Evolutionary conservation across 148 eudicot species (phyloP), one percentile per base, ranked within the genome.

Genomic region (Linanthus parryae): DNA sequence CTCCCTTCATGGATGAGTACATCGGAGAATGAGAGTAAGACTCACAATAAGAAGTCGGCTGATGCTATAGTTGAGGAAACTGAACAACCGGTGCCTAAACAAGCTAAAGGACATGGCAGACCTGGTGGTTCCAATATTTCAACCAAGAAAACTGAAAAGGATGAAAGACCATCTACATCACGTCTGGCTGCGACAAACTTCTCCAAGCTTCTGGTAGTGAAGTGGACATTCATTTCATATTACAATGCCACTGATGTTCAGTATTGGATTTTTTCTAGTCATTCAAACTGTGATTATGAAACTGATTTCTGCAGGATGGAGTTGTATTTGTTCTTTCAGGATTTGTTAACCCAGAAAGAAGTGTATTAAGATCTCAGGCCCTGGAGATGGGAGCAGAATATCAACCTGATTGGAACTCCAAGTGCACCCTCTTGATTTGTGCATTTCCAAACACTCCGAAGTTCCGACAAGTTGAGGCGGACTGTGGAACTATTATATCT

Each of bases 331-430:
- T 58, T 6, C 74, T 94, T 20, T 94, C 99, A 4, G 99, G 99
- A 21, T 82, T 92, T 81, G 91, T 92, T 38, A 87, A 92, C 72
- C 99, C 99, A 7, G 96, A 94, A 54, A 85, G 96, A 20, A 74
- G 88, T 56, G 70, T 45, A n/a, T 61, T 94, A 63, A 62, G 96
- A 67, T 88, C 95, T 27, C 91, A 74, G 58, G 89, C 87, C 44
- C 60, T 88, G 71, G 96, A 82, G 74, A 84, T 94, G 99, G 99
- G 99, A 42, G 96, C 95, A 39, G 77, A 82, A 58, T 94, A 75
- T 78, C 74, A 84, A 58, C 83, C 52, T 29, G 99, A 94, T 56
- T 88, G 99, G 99, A 77, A 80, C 62, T 64, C 84, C 13, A 67
- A 74, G 45, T 87, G 84, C 81, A 94, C 99, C n/a, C 81, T 94